Evolutionary conservation across 371 early-diverging fungal genomes (phyloP).

Genomic region (Mucor sp.): DNA sequence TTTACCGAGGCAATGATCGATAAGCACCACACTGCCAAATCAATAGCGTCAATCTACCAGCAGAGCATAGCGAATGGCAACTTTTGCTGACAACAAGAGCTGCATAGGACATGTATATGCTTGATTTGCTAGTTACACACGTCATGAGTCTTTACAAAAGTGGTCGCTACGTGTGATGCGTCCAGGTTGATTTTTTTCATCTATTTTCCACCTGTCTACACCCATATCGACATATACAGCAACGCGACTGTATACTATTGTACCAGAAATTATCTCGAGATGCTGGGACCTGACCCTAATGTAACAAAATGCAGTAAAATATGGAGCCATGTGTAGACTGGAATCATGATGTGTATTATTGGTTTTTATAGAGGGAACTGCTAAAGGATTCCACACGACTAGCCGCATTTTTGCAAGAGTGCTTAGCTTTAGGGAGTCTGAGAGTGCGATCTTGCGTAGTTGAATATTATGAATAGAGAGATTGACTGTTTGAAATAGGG

Average conservation of each 20-base stretch:
- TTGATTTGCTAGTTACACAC: not conserved
- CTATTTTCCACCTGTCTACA: not conserved
- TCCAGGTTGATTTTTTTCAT: not conserved
- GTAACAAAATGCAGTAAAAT: not conserved
- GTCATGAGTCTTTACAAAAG: not conserved
- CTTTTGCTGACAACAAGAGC: not conserved
- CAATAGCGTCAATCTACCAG: not conserved
- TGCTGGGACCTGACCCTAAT: slow-evolving; percentile 23
- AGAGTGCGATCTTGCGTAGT: slow-evolving; percentile 3
- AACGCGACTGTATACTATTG: not conserved
- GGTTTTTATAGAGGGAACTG: slow-evolving; percentile 6
- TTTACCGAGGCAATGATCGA: not conserved
- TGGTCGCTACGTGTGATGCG: slow-evolving; percentile 2
- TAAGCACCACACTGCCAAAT: not conserved
- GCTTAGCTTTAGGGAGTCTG: slow-evolving; percentile 37
- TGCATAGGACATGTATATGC: not conserved
- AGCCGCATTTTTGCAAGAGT: slow-evolving; percentile 61
- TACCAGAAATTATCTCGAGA: not conserved
- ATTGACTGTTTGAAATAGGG: slow-evolving; percentile 50
- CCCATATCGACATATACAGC: not conserved
- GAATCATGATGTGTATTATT: not conserved
- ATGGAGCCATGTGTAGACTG: not conserved
- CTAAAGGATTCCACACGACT: slow-evolving; percentile 29
- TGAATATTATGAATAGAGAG: not conserved
- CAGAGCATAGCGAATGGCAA: not conserved